A percentile compares a stretch with the other conserved stretches of the same genome.
Conservation (phyloP, 495 filamentous ascomycete species). For the Halenospora varia region DNA sequence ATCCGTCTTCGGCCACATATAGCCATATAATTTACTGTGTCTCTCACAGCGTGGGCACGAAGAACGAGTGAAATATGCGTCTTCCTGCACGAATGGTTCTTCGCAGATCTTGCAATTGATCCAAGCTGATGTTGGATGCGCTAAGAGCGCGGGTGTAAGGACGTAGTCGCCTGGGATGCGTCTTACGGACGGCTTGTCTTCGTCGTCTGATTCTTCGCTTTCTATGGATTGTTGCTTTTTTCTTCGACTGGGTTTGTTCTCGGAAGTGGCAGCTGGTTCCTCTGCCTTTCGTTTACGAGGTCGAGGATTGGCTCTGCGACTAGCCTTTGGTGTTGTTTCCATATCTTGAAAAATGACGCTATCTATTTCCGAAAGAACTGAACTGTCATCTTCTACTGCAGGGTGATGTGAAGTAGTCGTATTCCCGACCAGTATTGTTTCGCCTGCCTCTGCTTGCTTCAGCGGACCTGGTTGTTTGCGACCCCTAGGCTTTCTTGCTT, state of each 20-base stretch:
- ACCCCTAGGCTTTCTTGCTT: slow-evolving; percentile 2
- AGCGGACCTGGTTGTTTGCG: not conserved
- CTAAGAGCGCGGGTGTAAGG: slow-evolving; percentile 66
- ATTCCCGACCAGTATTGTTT: slow-evolving; percentile 10
- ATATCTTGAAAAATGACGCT: not conserved
- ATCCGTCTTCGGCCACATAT: slow-evolving; percentile 92
- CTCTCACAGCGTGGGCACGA: slow-evolving; percentile 91
- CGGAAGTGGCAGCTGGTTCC: not conserved
- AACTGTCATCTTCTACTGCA: slow-evolving; percentile 10
- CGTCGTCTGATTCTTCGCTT: slow-evolving; percentile 14
- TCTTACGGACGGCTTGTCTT: slow-evolving; percentile 37
- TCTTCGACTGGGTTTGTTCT: not conserved
- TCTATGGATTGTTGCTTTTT: not conserved
- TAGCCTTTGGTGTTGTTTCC: not conserved
- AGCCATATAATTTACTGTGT: slow-evolving; percentile 93
- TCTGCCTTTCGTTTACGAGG: slow-evolving; percentile 9
- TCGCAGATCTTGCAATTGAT: slow-evolving; percentile 82
- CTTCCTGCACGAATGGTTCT: slow-evolving; percentile 74
- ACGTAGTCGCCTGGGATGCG: slow-evolving; percentile 77
- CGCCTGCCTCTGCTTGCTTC: slow-evolving; percentile 8
- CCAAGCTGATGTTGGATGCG: slow-evolving; percentile 73
- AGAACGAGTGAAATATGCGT: slow-evolving; percentile 79
- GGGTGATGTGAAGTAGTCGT: slow-evolving; percentile 17
- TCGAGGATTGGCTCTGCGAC: too few relatives aligned
- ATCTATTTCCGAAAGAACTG: slow-evolving; percentile 12